Evolutionary conservation across 371 early-diverging fungal species (phyloP).

Genomic region (Mucor irregularis): DNA sequence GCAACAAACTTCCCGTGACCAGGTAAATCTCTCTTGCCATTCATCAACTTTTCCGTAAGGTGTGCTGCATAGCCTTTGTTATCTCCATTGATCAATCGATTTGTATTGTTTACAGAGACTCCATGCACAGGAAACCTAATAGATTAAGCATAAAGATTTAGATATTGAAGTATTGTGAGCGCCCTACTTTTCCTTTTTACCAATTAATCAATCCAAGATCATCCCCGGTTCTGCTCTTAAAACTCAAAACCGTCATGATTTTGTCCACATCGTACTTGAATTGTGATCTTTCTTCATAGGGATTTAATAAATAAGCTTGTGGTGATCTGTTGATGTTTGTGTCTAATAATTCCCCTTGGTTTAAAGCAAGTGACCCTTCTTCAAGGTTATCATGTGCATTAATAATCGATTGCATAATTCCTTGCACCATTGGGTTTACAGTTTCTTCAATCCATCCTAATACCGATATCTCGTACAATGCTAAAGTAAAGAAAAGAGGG

Average conservation of each 20-base stretch:
- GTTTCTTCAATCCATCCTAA: constrained; percentile 51
- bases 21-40: constrained; percentile 10
- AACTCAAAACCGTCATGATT: constrained; percentile 45
- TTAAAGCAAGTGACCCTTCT: constrained; percentile 31
- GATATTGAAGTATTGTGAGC: background rate
- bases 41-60: constrained; percentile 44
- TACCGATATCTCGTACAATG: constrained; percentile 36
- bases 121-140: constrained; percentile 71
- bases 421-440: constrained; percentile 52
- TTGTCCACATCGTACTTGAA: constrained; percentile 61
- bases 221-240: constrained; percentile 27
- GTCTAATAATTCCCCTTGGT: constrained; percentile 42
- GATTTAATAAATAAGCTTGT: constrained; percentile 58
- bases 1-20: constrained; percentile 46
- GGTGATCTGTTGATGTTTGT: constrained; percentile 63
- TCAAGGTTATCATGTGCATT: constrained; percentile 54
- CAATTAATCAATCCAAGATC: constrained; percentile 41
- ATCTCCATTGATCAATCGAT: constrained; percentile 58
- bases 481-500: constrained; percentile 12
- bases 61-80: constrained; percentile 71
- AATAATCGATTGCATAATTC: constrained; percentile 54
- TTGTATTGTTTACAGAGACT: constrained; percentile 59
- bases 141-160: background rate
- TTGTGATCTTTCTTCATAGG: constrained; percentile 47
- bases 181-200: constrained; percentile 17